Conservation (phyloP, 129 eudicot species). For the Centella asiatica region DNA sequence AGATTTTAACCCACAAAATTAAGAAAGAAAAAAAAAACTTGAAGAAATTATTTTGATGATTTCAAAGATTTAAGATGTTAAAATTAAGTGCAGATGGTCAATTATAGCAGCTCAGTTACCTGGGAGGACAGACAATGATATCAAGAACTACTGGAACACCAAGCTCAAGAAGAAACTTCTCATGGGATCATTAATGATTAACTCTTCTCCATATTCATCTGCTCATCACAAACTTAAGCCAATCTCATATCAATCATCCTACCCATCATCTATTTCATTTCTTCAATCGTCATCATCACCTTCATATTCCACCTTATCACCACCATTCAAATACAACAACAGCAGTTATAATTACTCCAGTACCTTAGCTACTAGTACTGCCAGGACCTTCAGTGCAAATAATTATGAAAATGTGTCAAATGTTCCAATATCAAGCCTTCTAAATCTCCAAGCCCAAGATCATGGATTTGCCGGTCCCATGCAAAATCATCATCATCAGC, state of each 20-base stretch:
- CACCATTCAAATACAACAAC: conserved; percentile 5
- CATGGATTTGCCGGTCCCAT: conserved; percentile 28
- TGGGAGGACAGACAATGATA: conserved; percentile 95
- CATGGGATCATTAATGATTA: conserved; percentile 21
- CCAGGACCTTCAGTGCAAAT: not conserved
- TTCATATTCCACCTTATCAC: conserved; percentile 13
- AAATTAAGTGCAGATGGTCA: conserved; percentile 69
- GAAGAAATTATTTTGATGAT: too few species aligned
- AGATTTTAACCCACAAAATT: too few species aligned
- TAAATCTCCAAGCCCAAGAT: conserved; percentile 26
- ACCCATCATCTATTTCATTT: conserved; percentile 18
- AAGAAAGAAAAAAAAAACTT: too few species aligned
- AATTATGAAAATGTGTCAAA: not conserved
- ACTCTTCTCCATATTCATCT: conserved; percentile 20
- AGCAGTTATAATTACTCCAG: conserved; percentile 12
- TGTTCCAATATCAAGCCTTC: conserved; percentile 18
- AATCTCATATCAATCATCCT: conserved; percentile 8
- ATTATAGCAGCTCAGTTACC: conserved; percentile 94
- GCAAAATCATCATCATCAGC: conserved; percentile 23
- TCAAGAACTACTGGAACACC: conserved; percentile 99
- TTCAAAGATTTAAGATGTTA: not conserved
- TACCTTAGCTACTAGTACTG: not conserved
- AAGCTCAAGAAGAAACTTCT: conserved; percentile 90
- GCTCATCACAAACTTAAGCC: conserved; percentile 16
- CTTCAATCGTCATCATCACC: conserved; percentile 25